Evolutionary conservation across 2,329 filamentous ascomycete species (phyloP).

Genomic region (Alternaria sp.): DNA sequence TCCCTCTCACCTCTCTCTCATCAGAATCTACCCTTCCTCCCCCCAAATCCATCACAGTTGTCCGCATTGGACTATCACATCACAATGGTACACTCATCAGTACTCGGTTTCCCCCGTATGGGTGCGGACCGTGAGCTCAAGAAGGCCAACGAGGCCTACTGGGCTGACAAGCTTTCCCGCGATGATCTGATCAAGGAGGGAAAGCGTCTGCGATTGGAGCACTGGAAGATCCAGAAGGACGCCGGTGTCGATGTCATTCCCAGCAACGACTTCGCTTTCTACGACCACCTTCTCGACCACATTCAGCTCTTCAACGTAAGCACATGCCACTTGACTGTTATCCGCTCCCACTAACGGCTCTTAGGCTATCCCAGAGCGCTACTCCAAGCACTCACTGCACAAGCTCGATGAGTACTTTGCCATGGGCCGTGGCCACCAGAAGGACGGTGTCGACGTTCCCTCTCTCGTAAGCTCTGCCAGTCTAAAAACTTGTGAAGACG

Average conservation of each 20-base stretch:
- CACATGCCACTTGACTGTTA: conserved; percentile 26
- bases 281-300: conserved; percentile 97
- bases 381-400: conserved; percentile 88
- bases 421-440: conserved; percentile 99
- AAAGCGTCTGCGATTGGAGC: conserved; percentile 93
- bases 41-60: conserved; percentile 13
- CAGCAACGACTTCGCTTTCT: conserved; percentile 99
- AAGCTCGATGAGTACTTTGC: conserved; percentile 97
- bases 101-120: conserved; percentile 99
- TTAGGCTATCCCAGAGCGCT: conserved; percentile 89
- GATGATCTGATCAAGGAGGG: conserved; percentile 91
- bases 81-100: conserved; percentile 66
- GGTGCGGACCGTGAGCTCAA: conserved; percentile 98
- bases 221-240: conserved; percentile 99
- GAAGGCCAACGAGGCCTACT: conserved; percentile 99
- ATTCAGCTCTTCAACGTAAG: conserved; percentile 96
- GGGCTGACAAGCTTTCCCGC: conserved; percentile 93
- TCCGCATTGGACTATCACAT: conserved; percentile 28
- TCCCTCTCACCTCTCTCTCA: conserved; percentile 8
- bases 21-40: conserved; percentile 15
- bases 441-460: conserved; percentile 91
- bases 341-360: conserved; percentile 25
- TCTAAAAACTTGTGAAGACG: not conserved
- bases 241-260: conserved; percentile 97
- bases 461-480: conserved; percentile 65